phyloP scores from a whole-genome alignment of 78 protist genomes.

The Pirum gemmata region DNA sequence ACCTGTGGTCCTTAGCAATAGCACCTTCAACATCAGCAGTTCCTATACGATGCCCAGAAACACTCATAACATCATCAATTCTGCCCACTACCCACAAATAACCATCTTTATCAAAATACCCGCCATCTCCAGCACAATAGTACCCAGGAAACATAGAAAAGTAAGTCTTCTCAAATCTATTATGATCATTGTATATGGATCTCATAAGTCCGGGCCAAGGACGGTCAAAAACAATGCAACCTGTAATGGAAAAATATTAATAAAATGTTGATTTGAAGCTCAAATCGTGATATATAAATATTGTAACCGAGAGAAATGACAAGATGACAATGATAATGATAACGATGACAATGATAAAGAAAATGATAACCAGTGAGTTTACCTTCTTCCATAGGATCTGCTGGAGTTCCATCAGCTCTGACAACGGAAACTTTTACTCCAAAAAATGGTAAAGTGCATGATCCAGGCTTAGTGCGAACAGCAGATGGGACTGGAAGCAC shows the following conservation, averaged over 20 bases:
- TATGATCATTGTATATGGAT: conserved; percentile 40
- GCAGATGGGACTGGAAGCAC: conserved; percentile 85
- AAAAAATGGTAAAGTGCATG: conserved; percentile 82
- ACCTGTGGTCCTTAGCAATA: conserved; percentile 35
- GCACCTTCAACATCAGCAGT: conserved; percentile 88
- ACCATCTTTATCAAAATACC: conserved; percentile 45
- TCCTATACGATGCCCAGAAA: conserved; percentile 88
- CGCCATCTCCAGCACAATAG: conserved; percentile 54
- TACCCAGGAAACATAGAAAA: conserved; percentile 21
- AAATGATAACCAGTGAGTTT: too few relatives aligned
- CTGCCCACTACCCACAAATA: conserved; percentile 65
- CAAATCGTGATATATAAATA: neutral
- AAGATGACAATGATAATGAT: too few relatives aligned
- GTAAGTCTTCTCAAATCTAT: conserved; percentile 15
- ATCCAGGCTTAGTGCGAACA: conserved; percentile 82
- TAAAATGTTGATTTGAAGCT: neutral
- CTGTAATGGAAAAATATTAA: conserved; percentile 11
- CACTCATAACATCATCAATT: conserved; percentile 72
- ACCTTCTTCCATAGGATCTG: neutral
- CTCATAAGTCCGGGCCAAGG: conserved; percentile 44
- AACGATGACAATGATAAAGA: too few relatives aligned
- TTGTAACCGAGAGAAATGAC: too few relatives aligned
- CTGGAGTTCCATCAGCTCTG: neutral
- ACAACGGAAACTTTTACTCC: conserved; percentile 67
- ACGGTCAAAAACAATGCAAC: conserved; percentile 55